Conservation (phyloP, 2,329 filamentous ascomycete species). For the Penicillium sp. region DNA sequence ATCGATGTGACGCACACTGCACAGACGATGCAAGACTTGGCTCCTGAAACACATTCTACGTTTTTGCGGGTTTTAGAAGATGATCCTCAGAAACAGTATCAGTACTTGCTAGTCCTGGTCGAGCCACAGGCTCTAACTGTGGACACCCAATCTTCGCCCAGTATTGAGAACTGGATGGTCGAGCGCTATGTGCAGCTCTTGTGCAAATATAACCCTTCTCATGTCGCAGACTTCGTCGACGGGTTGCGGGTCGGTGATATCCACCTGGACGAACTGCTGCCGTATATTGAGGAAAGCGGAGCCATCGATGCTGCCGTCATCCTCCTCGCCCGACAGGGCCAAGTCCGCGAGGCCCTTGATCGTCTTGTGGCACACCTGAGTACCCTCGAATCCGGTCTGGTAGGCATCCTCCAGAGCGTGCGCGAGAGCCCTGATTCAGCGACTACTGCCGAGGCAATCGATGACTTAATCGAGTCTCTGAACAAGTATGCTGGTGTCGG, state of each 20-base stretch:
- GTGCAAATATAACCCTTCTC: constrained; percentile 77
- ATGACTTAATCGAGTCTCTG: constrained; percentile 71
- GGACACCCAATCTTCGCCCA: constrained; percentile 31
- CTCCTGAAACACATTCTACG: constrained; percentile 63
- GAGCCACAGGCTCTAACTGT: constrained; percentile 56
- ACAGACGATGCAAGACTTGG: constrained; percentile 59
- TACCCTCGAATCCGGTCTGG: constrained; percentile 74
- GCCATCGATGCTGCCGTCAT: constrained; percentile 91
- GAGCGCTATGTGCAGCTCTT: constrained; percentile 88
- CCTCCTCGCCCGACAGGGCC: constrained; percentile 83
- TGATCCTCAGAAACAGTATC: constrained; percentile 64
- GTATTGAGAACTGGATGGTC: constrained; percentile 59
- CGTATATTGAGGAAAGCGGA: constrained; percentile 82
- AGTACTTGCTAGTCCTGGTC: constrained; percentile 73
- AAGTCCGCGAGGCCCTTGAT: constrained; percentile 77
- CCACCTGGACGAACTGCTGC: constrained; percentile 74
- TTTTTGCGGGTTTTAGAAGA: constrained; percentile 63
- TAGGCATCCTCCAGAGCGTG: constrained; percentile 66
- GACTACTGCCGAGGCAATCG: constrained; percentile 63
- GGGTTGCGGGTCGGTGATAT: constrained; percentile 73
- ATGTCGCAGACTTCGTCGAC: constrained; percentile 83
- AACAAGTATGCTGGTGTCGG: constrained; percentile 91
- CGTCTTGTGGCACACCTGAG: constrained; percentile 77
- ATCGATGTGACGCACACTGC: constrained; percentile 67
- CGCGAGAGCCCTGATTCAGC: constrained; percentile 56